Evolutionary conservation across 2,329 filamentous ascomycete genomes (phyloP).

Genomic region (Ampelomyces quisqualis): DNA sequence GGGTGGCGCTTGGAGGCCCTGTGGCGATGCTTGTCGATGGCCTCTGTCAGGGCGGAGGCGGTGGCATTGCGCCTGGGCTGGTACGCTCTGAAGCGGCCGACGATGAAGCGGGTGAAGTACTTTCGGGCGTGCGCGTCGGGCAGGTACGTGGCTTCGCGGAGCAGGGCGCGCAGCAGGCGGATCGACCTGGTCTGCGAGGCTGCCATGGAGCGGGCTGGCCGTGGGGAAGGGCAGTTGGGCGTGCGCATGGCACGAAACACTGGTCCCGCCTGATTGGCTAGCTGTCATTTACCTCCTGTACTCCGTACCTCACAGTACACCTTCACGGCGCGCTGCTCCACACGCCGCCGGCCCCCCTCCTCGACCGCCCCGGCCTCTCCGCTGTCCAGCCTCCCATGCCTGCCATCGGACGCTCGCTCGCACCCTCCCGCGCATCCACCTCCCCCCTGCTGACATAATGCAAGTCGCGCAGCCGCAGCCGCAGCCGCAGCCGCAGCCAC

Average conservation of each 20-base stretch:
- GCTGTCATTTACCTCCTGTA: slow-evolving; percentile 4
- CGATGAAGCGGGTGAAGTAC: slow-evolving; percentile 53
- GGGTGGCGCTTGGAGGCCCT: slow-evolving; percentile 24
- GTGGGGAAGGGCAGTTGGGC: slow-evolving; percentile 3
- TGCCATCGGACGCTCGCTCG: slow-evolving; percentile 17
- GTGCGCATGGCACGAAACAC: slow-evolving; percentile 10
- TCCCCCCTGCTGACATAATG: slow-evolving; percentile 29
- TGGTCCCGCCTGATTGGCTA: slow-evolving; percentile 22
- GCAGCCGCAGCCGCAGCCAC: too few species aligned
- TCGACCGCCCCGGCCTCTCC: too few species aligned
- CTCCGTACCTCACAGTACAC: too few species aligned
- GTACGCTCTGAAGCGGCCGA: slow-evolving; percentile 52
- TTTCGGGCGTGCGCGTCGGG: slow-evolving; percentile 57
- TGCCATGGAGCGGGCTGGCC: too few species aligned
- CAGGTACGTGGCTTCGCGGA: slow-evolving; percentile 62
- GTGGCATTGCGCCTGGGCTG: slow-evolving; percentile 32
- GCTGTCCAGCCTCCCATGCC: slow-evolving; percentile 18
- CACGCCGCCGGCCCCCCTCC: not conserved
- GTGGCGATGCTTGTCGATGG: slow-evolving; percentile 22
- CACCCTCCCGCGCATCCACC: slow-evolving; percentile 4
- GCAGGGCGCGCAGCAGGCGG: slow-evolving; percentile 57
- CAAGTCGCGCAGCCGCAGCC: slow-evolving; percentile 40
- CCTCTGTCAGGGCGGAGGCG: slow-evolving; percentile 12
- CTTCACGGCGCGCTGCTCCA: too few species aligned
- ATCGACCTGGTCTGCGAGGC: slow-evolving; percentile 30